Percentiles rank a stretch among this genome's conserved stretches.
Conservation (phyloP, 495 filamentous ascomycete species). For the Penicillium chermesinum region DNA sequence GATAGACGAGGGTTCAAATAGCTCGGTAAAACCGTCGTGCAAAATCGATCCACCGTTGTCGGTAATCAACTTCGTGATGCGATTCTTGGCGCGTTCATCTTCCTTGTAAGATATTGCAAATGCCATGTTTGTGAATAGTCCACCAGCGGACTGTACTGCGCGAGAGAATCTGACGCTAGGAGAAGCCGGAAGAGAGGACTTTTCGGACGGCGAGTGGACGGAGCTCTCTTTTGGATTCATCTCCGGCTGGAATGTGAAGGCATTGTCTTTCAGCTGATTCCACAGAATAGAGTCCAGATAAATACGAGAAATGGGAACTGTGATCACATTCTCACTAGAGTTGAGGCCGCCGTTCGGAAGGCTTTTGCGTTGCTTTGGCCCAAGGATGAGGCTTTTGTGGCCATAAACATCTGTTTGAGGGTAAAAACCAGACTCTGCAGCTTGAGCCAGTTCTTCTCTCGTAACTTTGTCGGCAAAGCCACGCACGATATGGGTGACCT, state of each 20-base stretch:
- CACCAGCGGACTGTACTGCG: conserved; percentile 26
- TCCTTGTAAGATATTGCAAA: conserved; percentile 72
- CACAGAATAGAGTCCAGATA: conserved; percentile 49
- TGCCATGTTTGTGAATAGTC: conserved; percentile 69
- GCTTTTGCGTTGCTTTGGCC: conserved; percentile 44
- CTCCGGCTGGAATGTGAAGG: conserved; percentile 27
- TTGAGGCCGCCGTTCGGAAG: conserved; percentile 30
- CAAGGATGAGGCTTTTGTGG: conserved; percentile 36
- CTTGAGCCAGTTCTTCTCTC: conserved; percentile 27
- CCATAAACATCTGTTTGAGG: conserved; percentile 46
- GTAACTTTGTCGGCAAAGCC: conserved; percentile 40
- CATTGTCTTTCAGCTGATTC: conserved; percentile 44
- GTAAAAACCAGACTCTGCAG: conserved; percentile 20
- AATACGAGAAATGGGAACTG: conserved; percentile 41
- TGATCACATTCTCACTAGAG: conserved; percentile 30
- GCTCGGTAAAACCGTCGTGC: conserved; percentile 70
- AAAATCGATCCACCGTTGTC: conserved; percentile 69
- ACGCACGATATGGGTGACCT: conserved; percentile 42
- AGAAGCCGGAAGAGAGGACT: conserved; percentile 37
- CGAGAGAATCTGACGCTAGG: conserved; percentile 40
- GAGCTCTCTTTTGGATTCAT: conserved; percentile 15
- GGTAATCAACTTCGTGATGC: conserved; percentile 44
- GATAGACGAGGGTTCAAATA: conserved; percentile 59
- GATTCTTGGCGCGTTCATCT: conserved; percentile 48
- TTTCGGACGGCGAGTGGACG: conserved; percentile 37